Evolutionary conservation across 192 early-diverging fungal genomes (phyloP).

Genomic region (Chytriomyces confervae): DNA sequence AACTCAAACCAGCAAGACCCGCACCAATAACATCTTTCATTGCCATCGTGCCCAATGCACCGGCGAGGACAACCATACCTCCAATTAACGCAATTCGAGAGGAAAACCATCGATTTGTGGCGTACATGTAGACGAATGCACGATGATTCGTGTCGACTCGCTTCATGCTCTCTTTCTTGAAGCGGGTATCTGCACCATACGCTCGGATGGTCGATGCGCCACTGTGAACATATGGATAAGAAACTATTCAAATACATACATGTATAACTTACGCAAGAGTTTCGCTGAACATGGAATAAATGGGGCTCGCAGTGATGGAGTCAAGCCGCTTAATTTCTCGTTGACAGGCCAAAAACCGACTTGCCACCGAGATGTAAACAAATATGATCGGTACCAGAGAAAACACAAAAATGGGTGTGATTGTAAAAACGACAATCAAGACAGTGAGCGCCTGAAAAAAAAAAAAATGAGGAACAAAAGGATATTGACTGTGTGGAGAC

Average conservation of each 20-base stretch:
- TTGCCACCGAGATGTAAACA: constrained; percentile 49
- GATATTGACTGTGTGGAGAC: too few relatives aligned
- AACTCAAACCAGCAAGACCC: constrained; percentile 80
- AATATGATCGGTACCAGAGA: too few relatives aligned
- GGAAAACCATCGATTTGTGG: constrained; percentile 69
- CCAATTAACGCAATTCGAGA: constrained; percentile 73
- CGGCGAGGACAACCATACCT: constrained; percentile 14
- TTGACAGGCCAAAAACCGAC: constrained; percentile 74
- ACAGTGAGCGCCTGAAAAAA: too few relatives aligned
- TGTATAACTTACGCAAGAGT: constrained; percentile 43
- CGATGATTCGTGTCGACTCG: constrained; percentile 70
- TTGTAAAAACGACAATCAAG: too few relatives aligned
- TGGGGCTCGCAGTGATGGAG: constrained; percentile 72
- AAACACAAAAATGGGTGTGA: too few relatives aligned
- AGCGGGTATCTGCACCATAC: constrained; percentile 35
- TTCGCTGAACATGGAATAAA: constrained; percentile 83
- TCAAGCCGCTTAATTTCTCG: constrained; percentile 89
- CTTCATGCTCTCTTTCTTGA: constrained; percentile 21
- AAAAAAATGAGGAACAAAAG: too few relatives aligned
- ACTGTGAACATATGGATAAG: not conserved
- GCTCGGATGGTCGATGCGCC: constrained; percentile 50
- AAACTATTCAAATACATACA: not conserved
- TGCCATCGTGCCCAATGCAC: not conserved
- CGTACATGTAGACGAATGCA: constrained; percentile 84
- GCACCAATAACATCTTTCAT: constrained; percentile 55